Percentiles rank a stretch among this genome's conserved stretches.
phyloP scores from a whole-genome alignment of 805 yeast genomes.

The Yarrowia keelungensis region DNA sequence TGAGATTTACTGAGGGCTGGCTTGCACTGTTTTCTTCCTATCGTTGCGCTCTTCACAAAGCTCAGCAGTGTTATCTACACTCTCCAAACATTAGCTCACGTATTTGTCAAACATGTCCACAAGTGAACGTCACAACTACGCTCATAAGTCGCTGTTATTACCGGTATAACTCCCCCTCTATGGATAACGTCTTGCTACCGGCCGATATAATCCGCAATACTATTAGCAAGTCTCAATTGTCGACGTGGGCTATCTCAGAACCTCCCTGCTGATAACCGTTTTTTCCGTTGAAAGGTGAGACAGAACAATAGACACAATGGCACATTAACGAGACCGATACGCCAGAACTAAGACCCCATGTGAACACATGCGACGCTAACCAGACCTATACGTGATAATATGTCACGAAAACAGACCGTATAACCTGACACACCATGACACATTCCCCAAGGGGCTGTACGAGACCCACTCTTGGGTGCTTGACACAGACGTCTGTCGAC shows the following conservation, averaged over 20 bases:
- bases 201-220: not conserved
- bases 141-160: not conserved
- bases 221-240: not conserved
- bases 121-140: not conserved
- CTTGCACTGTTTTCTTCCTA: not conserved
- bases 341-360: not conserved
- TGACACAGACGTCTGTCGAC: not conserved
- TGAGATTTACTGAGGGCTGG: not conserved
- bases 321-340: not conserved
- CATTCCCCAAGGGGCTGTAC: not conserved
- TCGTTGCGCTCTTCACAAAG: not conserved
- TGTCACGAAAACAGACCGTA: not conserved
- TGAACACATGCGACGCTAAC: not conserved
- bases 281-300: constrained; percentile 4
- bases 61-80: too few relatives aligned
- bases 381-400: not conserved
- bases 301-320: not conserved
- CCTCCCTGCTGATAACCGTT: constrained; percentile 6
- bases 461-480: not conserved
- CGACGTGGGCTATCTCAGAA: constrained; percentile 4
- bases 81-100: not conserved
- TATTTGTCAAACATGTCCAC: not conserved
- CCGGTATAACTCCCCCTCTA: not conserved
- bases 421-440: constrained; percentile 8
- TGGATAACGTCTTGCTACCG: not conserved